Evolutionary conservation across 2,329 filamentous ascomycete genomes (phyloP), one percentile per base, ranked within the genome.

Genomic region (Cordyceps cicadae): DNA sequence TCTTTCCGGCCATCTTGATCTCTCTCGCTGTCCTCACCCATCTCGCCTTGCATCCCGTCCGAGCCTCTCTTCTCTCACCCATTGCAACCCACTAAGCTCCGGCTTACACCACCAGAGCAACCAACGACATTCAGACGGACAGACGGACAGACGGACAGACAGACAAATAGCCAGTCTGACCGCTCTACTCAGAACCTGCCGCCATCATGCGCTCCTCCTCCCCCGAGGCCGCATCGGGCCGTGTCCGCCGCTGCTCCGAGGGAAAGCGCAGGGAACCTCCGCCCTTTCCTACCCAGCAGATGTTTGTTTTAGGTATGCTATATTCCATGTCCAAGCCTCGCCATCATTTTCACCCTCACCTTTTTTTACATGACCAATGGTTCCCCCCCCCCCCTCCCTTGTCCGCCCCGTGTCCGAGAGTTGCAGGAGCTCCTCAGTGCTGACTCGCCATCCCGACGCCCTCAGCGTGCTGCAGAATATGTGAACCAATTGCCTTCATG

Each of bases 401-500:
- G 56, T 53, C 56, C 48, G 56, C 34, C 56, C 39, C 39, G 21
- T 12, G 34, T 57, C n/a, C 17, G 21, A 21, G 17, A 54, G 19
- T 15, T 19, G 19, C 34, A 19, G 21, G n/a, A 48, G 19, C 34
- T 43, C 24, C n/a, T 43, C 59, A 57, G 26, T 19, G 48, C 39
- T 62, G 48, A 62, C 54, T 62, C 43, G 37, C 39, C 45, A 62
- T 68, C 62, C 45, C 65, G 60, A 60, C 32, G 29, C 29, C 48
- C 43, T 17, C 64, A 95, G 92, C 92, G 51, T 81, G 96, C 70
- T 96, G 92, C 76, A 88, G 94, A 70, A 93, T 99, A 78, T 97
- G 92, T 80, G 94, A 99, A 73, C 94, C 94, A 57, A 97, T 99
- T 74, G 94, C 94, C 6, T 97, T 99, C 81, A 97, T 97, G 91